These are phyloP conservation scores for Penicillium sp. DNA, from an alignment of 2,329 filamentous ascomycete genomes.

Conservation along the genomic window DNA sequence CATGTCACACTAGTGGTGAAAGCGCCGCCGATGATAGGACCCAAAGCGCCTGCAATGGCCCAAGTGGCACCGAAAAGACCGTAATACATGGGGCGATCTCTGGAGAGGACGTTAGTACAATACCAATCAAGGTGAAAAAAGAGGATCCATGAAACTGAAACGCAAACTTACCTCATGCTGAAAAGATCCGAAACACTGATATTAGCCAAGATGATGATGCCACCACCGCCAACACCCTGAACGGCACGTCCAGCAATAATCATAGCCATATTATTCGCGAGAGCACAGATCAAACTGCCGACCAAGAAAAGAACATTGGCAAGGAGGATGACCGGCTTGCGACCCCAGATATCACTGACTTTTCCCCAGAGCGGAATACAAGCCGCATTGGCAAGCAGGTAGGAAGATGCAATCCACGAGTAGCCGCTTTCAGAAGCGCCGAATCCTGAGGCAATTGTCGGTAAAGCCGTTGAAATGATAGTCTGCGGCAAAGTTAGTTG, in stretches of 20 bases:
- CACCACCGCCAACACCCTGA: conserved; percentile 67
- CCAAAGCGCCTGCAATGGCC: conserved; percentile 64
- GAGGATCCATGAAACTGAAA: neutral
- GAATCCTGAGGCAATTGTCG: conserved; percentile 49
- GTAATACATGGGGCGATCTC: conserved; percentile 63
- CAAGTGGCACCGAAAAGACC: conserved; percentile 66
- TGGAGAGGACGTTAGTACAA: conserved; percentile 25
- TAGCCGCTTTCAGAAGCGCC: conserved; percentile 49
- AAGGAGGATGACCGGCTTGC: conserved; percentile 64
- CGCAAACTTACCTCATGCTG: conserved; percentile 54
- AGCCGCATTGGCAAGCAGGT: conserved; percentile 50
- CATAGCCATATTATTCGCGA: conserved; percentile 64
- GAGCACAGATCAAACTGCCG: conserved; percentile 63
- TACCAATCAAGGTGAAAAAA: neutral
- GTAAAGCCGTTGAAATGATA: conserved; percentile 51
- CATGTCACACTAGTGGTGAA: conserved; percentile 64
- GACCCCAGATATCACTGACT: conserved; percentile 68
- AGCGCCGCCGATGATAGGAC: conserved; percentile 65
- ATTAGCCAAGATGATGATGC: conserved; percentile 66
- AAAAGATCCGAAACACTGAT: conserved; percentile 69
- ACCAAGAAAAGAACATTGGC: conserved; percentile 67
- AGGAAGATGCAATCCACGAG: conserved; percentile 55
- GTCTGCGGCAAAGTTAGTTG: conserved; percentile 32
- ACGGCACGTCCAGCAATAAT: conserved; percentile 65
- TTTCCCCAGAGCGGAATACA: conserved; percentile 65